Conservation (phyloP, 2,329 filamentous ascomycete species). For the Aspergillus felis region DNA sequence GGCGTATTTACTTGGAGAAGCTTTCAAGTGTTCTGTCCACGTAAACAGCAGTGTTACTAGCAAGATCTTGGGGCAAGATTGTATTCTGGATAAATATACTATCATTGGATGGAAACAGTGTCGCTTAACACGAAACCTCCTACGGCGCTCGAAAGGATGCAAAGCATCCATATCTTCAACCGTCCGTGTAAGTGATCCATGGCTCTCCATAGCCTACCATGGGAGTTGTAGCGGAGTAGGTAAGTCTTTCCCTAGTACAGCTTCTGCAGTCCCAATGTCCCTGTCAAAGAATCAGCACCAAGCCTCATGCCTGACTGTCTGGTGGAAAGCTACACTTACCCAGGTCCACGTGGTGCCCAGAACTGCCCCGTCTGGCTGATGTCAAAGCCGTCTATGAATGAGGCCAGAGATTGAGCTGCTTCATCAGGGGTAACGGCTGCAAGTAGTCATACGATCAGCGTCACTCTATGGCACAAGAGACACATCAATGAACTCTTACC, state of each 20-base stretch:
- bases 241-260: slow-evolving; percentile 58
- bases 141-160: too few species aligned
- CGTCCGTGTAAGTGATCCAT: too few species aligned
- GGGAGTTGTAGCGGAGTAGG: slow-evolving; percentile 63
- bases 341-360: slow-evolving; percentile 67
- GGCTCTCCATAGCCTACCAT: slow-evolving; percentile 45
- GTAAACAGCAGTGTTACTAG: too few species aligned
- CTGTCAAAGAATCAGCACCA: slow-evolving; percentile 32
- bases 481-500: slow-evolving; percentile 36
- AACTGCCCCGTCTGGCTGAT: slow-evolving; percentile 65
- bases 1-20: too few species aligned
- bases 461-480: neutral
- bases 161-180: too few species aligned
- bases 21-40: too few species aligned
- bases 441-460: neutral
- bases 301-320: neutral
- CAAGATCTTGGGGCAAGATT: too few species aligned
- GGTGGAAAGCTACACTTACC: slow-evolving; percentile 43
- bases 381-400: slow-evolving; percentile 61
- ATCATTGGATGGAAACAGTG: too few species aligned
- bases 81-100: too few species aligned
- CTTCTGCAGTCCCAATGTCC: slow-evolving; percentile 66
- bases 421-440: slow-evolving; percentile 64
- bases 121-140: too few species aligned
- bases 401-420: slow-evolving; percentile 59